Evolutionary conservation across 306 rosid genomes (phyloP).

Genomic region (Vicia faba): DNA sequence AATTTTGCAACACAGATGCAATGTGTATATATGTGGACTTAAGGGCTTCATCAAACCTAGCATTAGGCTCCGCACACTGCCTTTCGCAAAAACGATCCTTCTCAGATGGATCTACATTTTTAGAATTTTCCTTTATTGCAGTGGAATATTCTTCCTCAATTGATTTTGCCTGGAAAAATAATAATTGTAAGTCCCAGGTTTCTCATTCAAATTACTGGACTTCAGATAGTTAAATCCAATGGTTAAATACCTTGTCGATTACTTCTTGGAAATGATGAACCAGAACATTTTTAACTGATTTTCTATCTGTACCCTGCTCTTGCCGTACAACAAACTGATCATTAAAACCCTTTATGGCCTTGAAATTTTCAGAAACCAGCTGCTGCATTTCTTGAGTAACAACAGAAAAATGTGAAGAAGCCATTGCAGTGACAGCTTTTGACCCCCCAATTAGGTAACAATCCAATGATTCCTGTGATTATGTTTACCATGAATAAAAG

Average conservation of each 20-base stretch:
- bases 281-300: constrained; percentile 56
- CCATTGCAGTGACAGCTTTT: constrained; percentile 47
- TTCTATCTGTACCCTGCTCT: constrained; percentile 45
- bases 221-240: not conserved
- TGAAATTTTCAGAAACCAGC: constrained; percentile 61
- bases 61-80: constrained; percentile 37
- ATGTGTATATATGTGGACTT: constrained; percentile 50
- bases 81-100: constrained; percentile 21
- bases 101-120: constrained; percentile 23
- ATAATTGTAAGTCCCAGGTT: constrained; percentile 4
- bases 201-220: constrained; percentile 16
- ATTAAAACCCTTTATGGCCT: constrained; percentile 50
- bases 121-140: constrained; percentile 31
- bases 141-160: constrained; percentile 61
- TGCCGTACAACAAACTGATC: constrained; percentile 44
- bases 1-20: constrained; percentile 49
- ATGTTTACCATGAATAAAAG: constrained; percentile 31
- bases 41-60: constrained; percentile 51
- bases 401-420: constrained; percentile 42
- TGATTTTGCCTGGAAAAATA: constrained; percentile 52
- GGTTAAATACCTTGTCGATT: constrained; percentile 56
- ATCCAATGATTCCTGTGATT: constrained; percentile 74
- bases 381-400: constrained; percentile 65
- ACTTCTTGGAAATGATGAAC: constrained; percentile 61
- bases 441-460: constrained; percentile 56